Percentiles rank a stretch among this genome's conserved stretches.
phyloP scores from a whole-genome alignment of 2,329 filamentous ascomycete species.

The Sphaerulina musiva region DNA sequence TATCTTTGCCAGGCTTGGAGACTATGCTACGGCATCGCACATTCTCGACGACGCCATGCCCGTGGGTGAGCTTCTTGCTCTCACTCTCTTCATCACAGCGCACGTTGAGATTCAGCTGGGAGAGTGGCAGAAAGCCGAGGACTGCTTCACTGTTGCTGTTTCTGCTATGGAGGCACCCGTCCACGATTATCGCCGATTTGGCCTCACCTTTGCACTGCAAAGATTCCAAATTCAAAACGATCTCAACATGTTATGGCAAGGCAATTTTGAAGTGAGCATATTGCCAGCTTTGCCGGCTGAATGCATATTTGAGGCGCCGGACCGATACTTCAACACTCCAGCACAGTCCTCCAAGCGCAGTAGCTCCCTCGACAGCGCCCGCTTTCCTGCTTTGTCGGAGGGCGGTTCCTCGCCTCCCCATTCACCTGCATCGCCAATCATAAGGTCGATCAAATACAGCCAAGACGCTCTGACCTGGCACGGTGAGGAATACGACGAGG shows the following conservation, averaged over 20 bases:
- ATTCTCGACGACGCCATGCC: slow-evolving; percentile 23
- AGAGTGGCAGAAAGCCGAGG: slow-evolving; percentile 17
- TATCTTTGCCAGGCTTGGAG: slow-evolving; percentile 29
- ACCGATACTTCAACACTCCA: slow-evolving; percentile 3
- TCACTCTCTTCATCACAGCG: slow-evolving; percentile 30
- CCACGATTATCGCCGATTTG: slow-evolving; percentile 12
- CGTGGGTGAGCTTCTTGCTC: slow-evolving; percentile 13
- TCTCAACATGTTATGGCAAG: slow-evolving; percentile 8
- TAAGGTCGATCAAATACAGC: slow-evolving; percentile 5
- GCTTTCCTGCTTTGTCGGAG: slow-evolving; percentile 12
- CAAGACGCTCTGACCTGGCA: slow-evolving; percentile 4
- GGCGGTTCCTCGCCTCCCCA: slow-evolving; percentile 4
- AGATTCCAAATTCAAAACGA: slow-evolving; percentile 12
- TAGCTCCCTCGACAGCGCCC: slow-evolving; percentile 8
- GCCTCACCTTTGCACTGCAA: slow-evolving; percentile 24
- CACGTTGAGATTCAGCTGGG: slow-evolving; percentile 26
- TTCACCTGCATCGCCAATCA: slow-evolving; percentile 6
- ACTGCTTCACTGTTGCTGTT: slow-evolving; percentile 23
- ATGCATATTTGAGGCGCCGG: slow-evolving; percentile 23
- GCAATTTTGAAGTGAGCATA: not conserved
- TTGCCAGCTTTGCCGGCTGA: slow-evolving; percentile 24
- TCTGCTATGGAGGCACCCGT: slow-evolving; percentile 12
- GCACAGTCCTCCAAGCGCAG: slow-evolving; percentile 9
- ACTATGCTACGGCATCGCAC: slow-evolving; percentile 23
- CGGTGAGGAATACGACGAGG: slow-evolving; percentile 1